Percentiles rank a stretch among this genome's conserved stretches.
Evolutionary conservation across 352 stramenopile species (phyloP).

Genomic region (Peronospora belbahrii): DNA sequence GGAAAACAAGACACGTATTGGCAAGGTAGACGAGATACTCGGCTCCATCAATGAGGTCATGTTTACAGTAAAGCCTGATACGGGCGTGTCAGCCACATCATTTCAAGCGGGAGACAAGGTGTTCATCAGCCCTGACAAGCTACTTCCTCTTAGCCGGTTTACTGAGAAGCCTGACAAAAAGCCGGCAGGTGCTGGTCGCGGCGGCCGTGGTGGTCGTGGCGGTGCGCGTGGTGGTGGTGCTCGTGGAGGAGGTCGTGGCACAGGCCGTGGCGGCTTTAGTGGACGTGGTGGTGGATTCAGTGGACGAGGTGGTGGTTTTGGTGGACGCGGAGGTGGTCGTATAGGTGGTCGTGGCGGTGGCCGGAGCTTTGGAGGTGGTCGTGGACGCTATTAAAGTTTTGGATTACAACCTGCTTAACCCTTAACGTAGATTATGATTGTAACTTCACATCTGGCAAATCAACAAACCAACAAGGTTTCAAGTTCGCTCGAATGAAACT

Average conservation of each 20-base stretch:
- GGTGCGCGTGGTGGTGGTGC: slow-evolving; percentile 29
- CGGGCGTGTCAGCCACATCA: slow-evolving; percentile 90
- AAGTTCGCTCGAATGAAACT: neutral
- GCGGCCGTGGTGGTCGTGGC: slow-evolving; percentile 39
- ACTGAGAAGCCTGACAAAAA: slow-evolving; percentile 87
- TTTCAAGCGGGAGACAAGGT: slow-evolving; percentile 97
- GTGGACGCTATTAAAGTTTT: slow-evolving; percentile 25
- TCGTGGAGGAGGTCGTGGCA: slow-evolving; percentile 25
- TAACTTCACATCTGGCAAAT: slow-evolving; percentile 28
- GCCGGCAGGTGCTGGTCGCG: slow-evolving; percentile 32
- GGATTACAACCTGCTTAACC: slow-evolving; percentile 15
- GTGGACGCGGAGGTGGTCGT: slow-evolving; percentile 18
- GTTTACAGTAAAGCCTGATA: slow-evolving; percentile 96
- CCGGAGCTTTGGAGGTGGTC: slow-evolving; percentile 17
- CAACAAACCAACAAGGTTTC: slow-evolving; percentile 14
- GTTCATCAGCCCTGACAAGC: slow-evolving; percentile 96
- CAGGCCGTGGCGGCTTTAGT: slow-evolving; percentile 33
- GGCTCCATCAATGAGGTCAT: slow-evolving; percentile 94
- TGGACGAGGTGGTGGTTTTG: slow-evolving; percentile 29
- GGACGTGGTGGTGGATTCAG: slow-evolving; percentile 37
- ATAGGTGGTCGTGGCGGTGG: slow-evolving; percentile 20
- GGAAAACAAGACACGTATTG: slow-evolving; percentile 98
- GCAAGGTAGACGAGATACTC: slow-evolving; percentile 98
- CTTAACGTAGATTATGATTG: slow-evolving; percentile 42
- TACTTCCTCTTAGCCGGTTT: slow-evolving; percentile 93